phyloP scores from a whole-genome alignment of 1,284 basidiomycete genomes.

The Cystobasidiaceae sp. region DNA sequence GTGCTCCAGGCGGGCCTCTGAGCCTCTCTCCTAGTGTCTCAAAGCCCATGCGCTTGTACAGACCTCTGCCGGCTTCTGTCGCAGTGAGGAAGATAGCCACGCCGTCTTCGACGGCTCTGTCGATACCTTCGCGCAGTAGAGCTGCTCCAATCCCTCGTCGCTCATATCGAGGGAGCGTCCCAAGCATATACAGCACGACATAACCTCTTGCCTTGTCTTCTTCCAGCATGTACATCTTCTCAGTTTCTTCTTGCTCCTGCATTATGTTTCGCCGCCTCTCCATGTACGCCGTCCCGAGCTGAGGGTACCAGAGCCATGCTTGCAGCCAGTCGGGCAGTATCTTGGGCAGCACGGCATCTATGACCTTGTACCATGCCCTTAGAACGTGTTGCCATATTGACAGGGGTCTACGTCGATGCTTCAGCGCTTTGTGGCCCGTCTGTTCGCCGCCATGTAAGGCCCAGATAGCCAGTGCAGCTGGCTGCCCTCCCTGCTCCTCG shows the following conservation, averaged over 20 bases:
- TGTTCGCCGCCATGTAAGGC: not conserved
- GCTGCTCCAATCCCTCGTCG: not conserved
- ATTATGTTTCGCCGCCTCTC: not conserved
- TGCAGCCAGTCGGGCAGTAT: not conserved
- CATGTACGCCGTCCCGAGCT: not conserved
- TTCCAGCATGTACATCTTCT: not conserved
- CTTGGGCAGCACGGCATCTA: not conserved
- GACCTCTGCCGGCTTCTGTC: not conserved
- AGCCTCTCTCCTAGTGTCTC: not conserved
- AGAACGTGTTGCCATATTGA: not conserved
- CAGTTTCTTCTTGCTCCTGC: not conserved
- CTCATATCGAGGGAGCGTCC: not conserved
- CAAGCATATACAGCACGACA: not conserved
- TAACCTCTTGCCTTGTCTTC: not conserved
- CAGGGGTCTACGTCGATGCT: not conserved
- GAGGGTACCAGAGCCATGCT: not conserved
- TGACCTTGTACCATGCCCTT: not conserved
- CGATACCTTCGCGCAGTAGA: not conserved
- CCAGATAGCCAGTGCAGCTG: not conserved
- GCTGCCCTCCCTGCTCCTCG: too few relatives aligned
- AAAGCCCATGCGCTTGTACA: not conserved
- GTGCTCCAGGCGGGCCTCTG: too few relatives aligned
- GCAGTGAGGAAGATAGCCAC: not conserved
- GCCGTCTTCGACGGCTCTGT: not conserved
- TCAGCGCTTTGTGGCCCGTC: not conserved